Base-by-base conservation (phyloP, 2,329 filamentous ascomycete genomes). In the Ophiosphaerella korrae region DNA sequence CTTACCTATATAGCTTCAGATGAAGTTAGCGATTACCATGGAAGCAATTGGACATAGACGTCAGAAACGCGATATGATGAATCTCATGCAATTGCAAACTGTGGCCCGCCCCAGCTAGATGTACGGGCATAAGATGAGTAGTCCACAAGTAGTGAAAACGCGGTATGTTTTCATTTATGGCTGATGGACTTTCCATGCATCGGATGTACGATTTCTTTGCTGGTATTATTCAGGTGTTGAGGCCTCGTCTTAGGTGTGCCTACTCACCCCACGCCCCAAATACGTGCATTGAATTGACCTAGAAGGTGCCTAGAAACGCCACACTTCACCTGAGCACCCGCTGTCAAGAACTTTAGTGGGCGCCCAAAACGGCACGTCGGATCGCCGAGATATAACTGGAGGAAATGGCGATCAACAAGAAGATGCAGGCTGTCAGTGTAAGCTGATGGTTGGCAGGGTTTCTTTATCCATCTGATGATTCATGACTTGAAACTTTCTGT, bases 331-430 rank as follows among this genome's bases (percentile, higher is more conserved):
- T 49, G 55, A 57, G 53, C 48, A 52, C 50, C 43, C 40, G 54
- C 51, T 49, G 53, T 65, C 55, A 60, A 55, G 38, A 42, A 12
- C 31, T 7, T 46, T 61, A 60, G 61, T 55, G 53, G 39, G 53
- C 49, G 46, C 58, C 55, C 51, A 39, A 42, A 45, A 55, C 53
- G 63, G 62, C 53, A 54, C 50, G 44, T 49, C 55, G 43, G 42
- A 40, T 42, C 34, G 40, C 32, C 41, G 39, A 16, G 41, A 46
- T 42, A 41, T 42, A 12, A 29, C 9, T 32, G n/a, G 16, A 23
- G 16, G 13, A 23, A 23, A 32, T 23, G 7, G 34, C 44, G 35
- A 48, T 45, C 37, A 42, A 39, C 24, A 45, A 45, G 34, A n/a
- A 18, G 37, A 14, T 43, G 35, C 42, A 48, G 12, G 8, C 40